Evolutionary conservation across 1,284 basidiomycete genomes (phyloP).

Genomic region (Hemileia vastatrix): DNA sequence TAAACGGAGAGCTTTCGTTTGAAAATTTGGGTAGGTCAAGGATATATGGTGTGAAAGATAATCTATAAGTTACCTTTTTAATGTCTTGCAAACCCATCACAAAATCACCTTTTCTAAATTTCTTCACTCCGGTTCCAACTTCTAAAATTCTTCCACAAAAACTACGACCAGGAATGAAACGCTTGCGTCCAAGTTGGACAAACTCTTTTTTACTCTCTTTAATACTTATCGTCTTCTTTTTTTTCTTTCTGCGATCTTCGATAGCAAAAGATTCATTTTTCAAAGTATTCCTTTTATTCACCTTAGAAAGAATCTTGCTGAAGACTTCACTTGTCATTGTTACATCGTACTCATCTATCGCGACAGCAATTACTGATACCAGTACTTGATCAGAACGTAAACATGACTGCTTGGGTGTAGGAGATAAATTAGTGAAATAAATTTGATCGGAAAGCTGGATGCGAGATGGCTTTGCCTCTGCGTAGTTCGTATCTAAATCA

Average conservation of each 20-base stretch:
- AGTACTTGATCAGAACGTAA: constrained; percentile 9
- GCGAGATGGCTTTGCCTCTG: too few species aligned
- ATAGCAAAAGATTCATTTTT: not conserved
- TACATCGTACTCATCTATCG: constrained; percentile 15
- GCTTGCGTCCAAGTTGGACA: not conserved
- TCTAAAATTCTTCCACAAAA: constrained; percentile 47
- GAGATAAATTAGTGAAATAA: too few species aligned
- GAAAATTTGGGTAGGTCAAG: not conserved
- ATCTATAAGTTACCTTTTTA: constrained; percentile 31
- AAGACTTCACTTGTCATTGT: too few species aligned
- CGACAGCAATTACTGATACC: constrained; percentile 11
- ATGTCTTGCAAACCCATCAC: constrained; percentile 46
- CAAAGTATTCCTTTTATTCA: not conserved
- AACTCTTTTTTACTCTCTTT: not conserved
- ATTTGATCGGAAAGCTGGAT: too few species aligned
- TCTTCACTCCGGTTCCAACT: constrained; percentile 34
- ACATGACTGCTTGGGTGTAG: not conserved
- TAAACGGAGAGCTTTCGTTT: not conserved
- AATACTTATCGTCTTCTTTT: not conserved
- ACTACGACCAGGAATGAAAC: constrained; percentile 46
- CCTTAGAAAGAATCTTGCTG: not conserved
- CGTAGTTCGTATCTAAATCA: too few species aligned
- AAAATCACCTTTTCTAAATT: constrained; percentile 44
- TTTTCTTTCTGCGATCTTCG: not conserved
- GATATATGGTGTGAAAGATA: not conserved